Evolutionary conservation across 2,329 filamentous ascomycete species (phyloP).

Genomic region (Aspergillus terreus): DNA sequence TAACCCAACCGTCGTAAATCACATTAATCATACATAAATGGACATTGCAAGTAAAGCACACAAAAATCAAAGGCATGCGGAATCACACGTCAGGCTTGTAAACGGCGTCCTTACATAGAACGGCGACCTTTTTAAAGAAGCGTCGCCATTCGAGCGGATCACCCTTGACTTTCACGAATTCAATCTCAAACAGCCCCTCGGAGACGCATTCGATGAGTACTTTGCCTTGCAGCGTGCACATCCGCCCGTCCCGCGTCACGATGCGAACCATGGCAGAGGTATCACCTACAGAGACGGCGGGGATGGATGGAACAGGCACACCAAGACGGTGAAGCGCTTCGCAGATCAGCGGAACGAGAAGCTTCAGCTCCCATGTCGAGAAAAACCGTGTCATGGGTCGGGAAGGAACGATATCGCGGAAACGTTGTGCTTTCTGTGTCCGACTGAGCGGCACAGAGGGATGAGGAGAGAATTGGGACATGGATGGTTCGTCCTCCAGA

Average conservation of each 20-base stretch:
- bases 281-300: constrained; percentile 44
- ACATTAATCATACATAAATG: constrained; percentile 15
- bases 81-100: constrained; percentile 52
- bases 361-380: constrained; percentile 69
- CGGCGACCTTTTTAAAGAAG: constrained; percentile 93
- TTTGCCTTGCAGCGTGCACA: constrained; percentile 43
- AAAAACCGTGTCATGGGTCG: constrained; percentile 90
- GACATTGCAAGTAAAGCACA: constrained; percentile 1
- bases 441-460: constrained; percentile 76
- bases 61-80: constrained; percentile 1
- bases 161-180: constrained; percentile 91
- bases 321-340: constrained; percentile 82
- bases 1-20: constrained; percentile 8
- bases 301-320: constrained; percentile 61
- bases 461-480: constrained; percentile 75
- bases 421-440: constrained; percentile 83
- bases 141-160: constrained; percentile 95
- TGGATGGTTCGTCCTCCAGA: constrained; percentile 79
- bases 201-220: constrained; percentile 44
- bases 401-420: constrained; percentile 85
- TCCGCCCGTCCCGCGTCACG: constrained; percentile 60
- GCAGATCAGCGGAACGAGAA: constrained; percentile 74
- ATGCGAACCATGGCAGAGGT: constrained; percentile 65
- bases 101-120: constrained; percentile 82
- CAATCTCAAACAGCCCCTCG: constrained; percentile 71